phyloP scores from a whole-genome alignment of 495 filamentous ascomycete species.

The Hypoxylon lienhwacheense region DNA sequence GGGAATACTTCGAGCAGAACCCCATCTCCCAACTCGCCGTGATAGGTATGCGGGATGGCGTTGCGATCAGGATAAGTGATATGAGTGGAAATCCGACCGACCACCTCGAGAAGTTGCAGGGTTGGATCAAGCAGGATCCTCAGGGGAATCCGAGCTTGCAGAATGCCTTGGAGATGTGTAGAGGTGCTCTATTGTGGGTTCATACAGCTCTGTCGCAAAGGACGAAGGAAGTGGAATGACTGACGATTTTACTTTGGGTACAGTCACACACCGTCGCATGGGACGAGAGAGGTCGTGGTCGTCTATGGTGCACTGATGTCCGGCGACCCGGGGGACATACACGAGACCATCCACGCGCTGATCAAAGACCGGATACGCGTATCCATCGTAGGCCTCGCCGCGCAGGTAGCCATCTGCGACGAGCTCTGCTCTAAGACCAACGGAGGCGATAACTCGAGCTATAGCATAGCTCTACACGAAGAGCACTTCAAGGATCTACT shows the following conservation, averaged over 20 bases:
- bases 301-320: constrained; percentile 89
- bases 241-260: constrained; percentile 18
- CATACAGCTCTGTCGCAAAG: constrained; percentile 18
- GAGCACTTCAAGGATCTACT: constrained; percentile 86
- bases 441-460: constrained; percentile 69
- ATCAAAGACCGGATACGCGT: constrained; percentile 81
- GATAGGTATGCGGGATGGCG: constrained; percentile 86
- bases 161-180: constrained; percentile 93
- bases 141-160: constrained; percentile 89
- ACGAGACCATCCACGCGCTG: constrained; percentile 78
- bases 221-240: constrained; percentile 6
- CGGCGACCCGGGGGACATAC: constrained; percentile 92
- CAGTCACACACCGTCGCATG: constrained; percentile 87
- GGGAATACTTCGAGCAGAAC: constrained; percentile 97
- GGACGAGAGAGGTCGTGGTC: constrained; percentile 88
- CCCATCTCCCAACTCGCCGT: constrained; percentile 96
- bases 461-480: constrained; percentile 85
- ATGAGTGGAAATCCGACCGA: constrained; percentile 89
- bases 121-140: constrained; percentile 75
- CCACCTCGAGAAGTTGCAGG: constrained; percentile 74
- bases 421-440: constrained; percentile 89
- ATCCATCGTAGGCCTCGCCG: constrained; percentile 83
- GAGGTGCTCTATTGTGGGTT: constrained; percentile 79
- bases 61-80: constrained; percentile 82
- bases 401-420: constrained; percentile 86